A percentile compares a stretch with the other conserved stretches of the same genome.
phyloP scores from a whole-genome alignment of 139 green algal genomes.

The Chlamydomonas incerta region DNA sequence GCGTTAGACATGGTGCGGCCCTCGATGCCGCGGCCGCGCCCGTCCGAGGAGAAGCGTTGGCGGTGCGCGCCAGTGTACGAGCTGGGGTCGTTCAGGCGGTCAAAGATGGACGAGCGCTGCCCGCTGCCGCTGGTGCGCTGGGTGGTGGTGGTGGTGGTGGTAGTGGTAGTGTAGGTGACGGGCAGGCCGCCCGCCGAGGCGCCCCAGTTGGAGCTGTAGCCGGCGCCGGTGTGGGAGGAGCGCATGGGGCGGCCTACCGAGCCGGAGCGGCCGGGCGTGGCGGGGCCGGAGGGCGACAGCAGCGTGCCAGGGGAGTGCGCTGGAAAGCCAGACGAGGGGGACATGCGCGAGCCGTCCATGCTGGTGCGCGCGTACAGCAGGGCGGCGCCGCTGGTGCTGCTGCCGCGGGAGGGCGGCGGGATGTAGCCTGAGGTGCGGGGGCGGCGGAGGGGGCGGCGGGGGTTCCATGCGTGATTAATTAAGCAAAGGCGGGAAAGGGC shows the following conservation, averaged over 20 bases:
- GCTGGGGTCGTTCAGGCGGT: slow-evolving; percentile 29
- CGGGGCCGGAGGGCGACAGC: background rate
- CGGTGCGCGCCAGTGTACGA: slow-evolving; percentile 1
- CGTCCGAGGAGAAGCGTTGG: background rate
- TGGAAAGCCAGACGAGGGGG: background rate
- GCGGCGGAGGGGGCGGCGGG: too few relatives aligned
- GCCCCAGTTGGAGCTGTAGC: background rate
- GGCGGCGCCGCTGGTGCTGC: background rate
- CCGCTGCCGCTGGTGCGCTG: background rate
- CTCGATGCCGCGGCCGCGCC: background rate
- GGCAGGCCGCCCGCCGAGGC: background rate
- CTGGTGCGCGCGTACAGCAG: background rate
- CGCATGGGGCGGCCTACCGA: slow-evolving; percentile 15
- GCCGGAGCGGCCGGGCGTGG: background rate
- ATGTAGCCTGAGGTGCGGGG: background rate
- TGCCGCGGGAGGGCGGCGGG: background rate
- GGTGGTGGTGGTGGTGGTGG: background rate
- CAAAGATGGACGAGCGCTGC: slow-evolving; percentile 10
- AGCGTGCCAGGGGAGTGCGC: background rate
- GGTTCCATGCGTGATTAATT: too few relatives aligned
- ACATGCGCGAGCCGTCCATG: background rate
- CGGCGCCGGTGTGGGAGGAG: background rate
- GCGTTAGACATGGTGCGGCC: slow-evolving; percentile 22
- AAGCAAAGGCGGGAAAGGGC: too few relatives aligned
- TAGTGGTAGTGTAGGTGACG: background rate